Conservation (phyloP, 805 yeast genomes). For the Wickerhamiella alocasiicola region DNA sequence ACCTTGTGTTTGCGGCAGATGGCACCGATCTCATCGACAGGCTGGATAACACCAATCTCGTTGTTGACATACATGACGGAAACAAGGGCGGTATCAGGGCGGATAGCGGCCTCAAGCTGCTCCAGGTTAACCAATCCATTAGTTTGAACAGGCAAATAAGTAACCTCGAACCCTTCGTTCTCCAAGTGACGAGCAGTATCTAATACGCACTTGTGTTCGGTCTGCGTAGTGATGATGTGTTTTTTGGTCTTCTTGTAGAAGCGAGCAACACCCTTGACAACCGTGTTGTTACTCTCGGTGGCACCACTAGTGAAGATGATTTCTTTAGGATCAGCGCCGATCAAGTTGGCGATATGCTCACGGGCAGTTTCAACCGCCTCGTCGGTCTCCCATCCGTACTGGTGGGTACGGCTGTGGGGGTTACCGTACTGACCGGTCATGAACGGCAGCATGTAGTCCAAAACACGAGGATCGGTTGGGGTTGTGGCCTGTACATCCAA, state of each 20-base stretch:
- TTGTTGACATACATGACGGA: constrained; percentile 96
- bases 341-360: constrained; percentile 64
- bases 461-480: constrained; percentile 92
- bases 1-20: constrained; percentile 79
- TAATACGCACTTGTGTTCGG: constrained; percentile 98
- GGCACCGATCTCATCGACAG: constrained; percentile 82
- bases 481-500: constrained; percentile 98
- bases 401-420: constrained; percentile 94
- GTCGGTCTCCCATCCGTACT: constrained; percentile 99
- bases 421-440: constrained; percentile 88
- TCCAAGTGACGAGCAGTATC: constrained; percentile 91
- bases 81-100: constrained; percentile 83
- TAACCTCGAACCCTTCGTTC: constrained; percentile 94
- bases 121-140: constrained; percentile 74
- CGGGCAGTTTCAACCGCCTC: constrained; percentile 82
- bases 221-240: constrained; percentile 90
- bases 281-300: constrained; percentile 93
- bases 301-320: constrained; percentile 97
- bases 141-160: constrained; percentile 71
- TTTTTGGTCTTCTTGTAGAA: constrained; percentile 81
- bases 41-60: constrained; percentile 96
- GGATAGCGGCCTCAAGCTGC: constrained; percentile 65
- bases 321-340: constrained; percentile 91
- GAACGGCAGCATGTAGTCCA: constrained; percentile 32
- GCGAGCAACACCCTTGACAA: constrained; percentile 87